Evolutionary conservation across 805 yeast species (phyloP).

Genomic region (Blastobotrys chiropterorum): DNA sequence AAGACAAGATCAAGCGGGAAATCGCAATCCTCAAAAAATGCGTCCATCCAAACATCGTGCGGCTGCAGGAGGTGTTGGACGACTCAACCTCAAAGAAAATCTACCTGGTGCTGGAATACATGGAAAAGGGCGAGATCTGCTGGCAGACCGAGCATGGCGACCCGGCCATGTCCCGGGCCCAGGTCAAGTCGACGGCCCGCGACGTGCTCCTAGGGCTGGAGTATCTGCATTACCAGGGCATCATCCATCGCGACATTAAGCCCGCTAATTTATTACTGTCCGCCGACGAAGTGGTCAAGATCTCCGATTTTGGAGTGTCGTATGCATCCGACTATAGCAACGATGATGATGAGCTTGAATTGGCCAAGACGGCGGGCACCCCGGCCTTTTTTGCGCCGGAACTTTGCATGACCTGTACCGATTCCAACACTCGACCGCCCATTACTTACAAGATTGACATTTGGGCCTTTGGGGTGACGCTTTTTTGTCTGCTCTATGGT

Average conservation of each 20-base stretch:
- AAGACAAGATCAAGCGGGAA: constrained; percentile 74
- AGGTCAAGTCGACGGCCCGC: constrained; percentile 66
- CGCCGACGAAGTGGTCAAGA: constrained; percentile 69
- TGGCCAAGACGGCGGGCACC: constrained; percentile 95
- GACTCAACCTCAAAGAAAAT: constrained; percentile 79
- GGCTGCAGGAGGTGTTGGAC: constrained; percentile 79
- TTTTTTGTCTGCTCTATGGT: constrained; percentile 84
- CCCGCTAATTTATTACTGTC: constrained; percentile 84
- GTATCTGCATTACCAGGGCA: constrained; percentile 83
- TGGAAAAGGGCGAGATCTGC: constrained; percentile 83
- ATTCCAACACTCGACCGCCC: constrained; percentile 22
- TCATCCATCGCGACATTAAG: constrained; percentile 91
- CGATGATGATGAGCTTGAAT: constrained; percentile 64
- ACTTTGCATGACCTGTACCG: constrained; percentile 24
- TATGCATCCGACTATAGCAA: constrained; percentile 48
- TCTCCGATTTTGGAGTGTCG: constrained; percentile 95
- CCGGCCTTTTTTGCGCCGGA: constrained; percentile 98
- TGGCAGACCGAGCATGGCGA: constrained; percentile 60
- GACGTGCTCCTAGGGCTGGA: constrained; percentile 86
- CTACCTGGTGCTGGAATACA: constrained; percentile 81
- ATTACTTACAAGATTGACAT: constrained; percentile 83
- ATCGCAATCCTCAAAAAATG: constrained; percentile 92
- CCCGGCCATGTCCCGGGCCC: constrained; percentile 62
- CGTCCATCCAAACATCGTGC: constrained; percentile 83
- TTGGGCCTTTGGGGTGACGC: constrained; percentile 96